These are phyloP conservation scores for Talaromyces atroroseus DNA, from an alignment of 2,329 filamentous ascomycete genomes.

Conservation along the genomic window DNA sequence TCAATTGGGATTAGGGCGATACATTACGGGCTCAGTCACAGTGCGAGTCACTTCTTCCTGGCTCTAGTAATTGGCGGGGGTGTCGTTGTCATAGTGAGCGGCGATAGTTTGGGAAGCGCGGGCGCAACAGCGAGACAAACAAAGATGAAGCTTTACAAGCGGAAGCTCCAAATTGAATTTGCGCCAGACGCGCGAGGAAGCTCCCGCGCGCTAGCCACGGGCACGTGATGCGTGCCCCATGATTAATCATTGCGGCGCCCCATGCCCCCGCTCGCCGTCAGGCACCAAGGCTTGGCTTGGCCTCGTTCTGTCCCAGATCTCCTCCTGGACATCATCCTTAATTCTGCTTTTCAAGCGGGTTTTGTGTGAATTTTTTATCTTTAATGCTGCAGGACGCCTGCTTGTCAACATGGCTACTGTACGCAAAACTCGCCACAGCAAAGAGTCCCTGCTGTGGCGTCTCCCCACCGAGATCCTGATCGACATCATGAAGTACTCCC, in stretches of 20 bases:
- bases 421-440: no score
- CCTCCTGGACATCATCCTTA: no score
- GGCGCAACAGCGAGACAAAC: background rate
- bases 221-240: background rate
- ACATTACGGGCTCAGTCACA: background rate
- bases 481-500: background rate
- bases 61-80: background rate
- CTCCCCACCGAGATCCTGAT: background rate
- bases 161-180: constrained; percentile 2
- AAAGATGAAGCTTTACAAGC: background rate
- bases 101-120: background rate
- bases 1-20: constrained; percentile 8
- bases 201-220: constrained; percentile 4
- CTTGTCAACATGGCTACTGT: background rate
- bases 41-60: background rate
- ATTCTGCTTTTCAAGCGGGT: no score
- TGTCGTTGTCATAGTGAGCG: constrained; percentile 4
- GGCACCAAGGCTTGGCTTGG: background rate
- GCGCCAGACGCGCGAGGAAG: background rate
- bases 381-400: no score
- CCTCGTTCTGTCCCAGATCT: no score
- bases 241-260: no score
- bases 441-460: background rate
- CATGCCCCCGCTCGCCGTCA: background rate
- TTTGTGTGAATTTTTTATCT: no score